Percentiles rank a stretch among this genome's conserved stretches.
These are phyloP conservation scores for Kodamaea sagamina DNA, from an alignment of 805 yeast genomes.

Conservation along the genomic window DNA sequence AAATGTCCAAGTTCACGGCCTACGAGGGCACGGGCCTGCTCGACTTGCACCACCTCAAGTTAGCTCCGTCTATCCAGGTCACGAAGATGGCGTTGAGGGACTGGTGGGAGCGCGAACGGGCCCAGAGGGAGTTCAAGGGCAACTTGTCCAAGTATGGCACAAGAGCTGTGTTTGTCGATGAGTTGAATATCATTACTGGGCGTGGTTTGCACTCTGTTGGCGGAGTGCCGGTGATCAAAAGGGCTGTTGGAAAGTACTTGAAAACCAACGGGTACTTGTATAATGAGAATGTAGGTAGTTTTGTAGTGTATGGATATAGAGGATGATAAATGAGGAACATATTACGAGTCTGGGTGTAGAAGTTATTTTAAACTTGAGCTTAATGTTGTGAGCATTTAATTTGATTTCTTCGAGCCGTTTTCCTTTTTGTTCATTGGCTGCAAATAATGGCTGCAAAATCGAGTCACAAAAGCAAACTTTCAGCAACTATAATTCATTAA, in stretches of 20 bases:
- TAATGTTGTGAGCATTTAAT: too few relatives aligned
- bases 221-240: slow-evolving; percentile 53
- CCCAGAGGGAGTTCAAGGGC: slow-evolving; percentile 42
- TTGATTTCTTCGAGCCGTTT: too few relatives aligned
- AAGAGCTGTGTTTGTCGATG: slow-evolving; percentile 42
- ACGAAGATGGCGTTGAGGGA: slow-evolving; percentile 36
- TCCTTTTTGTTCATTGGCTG: too few relatives aligned
- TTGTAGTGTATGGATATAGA: slow-evolving; percentile 42
- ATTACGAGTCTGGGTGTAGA: too few relatives aligned
- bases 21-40: slow-evolving; percentile 23
- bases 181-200: slow-evolving; percentile 60
- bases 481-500: too few relatives aligned
- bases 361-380: too few relatives aligned
- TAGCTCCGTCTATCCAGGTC: slow-evolving; percentile 47
- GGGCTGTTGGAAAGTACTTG: slow-evolving; percentile 44
- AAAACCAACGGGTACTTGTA: slow-evolving; percentile 39
- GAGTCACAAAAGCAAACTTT: too few relatives aligned
- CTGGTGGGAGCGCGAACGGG: slow-evolving; percentile 68
- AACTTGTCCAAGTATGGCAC: slow-evolving; percentile 33
- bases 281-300: slow-evolving; percentile 48
- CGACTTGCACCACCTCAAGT: slow-evolving; percentile 61
- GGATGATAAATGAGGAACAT: background rate
- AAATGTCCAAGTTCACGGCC: slow-evolving; percentile 1
- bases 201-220: slow-evolving; percentile 68
- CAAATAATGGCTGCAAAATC: too few relatives aligned